phyloP scores from a whole-genome alignment of 768 basidiomycete genomes.

The Pulveroboletus sp. region DNA sequence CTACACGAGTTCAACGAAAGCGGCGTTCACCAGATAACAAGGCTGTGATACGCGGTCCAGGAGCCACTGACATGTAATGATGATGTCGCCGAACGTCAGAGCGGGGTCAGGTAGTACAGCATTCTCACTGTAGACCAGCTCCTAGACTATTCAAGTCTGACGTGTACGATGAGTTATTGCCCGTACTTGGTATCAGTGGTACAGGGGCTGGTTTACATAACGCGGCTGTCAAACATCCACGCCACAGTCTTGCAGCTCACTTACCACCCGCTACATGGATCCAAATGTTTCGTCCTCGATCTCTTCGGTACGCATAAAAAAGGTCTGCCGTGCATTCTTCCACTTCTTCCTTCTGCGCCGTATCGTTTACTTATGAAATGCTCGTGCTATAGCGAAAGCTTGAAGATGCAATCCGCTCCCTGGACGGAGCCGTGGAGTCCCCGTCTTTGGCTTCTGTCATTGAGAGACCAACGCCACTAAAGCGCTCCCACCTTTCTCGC shows the following conservation, averaged over 20 bases:
- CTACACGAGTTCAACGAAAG: too few species aligned
- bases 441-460: conserved; percentile 23
- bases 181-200: too few species aligned
- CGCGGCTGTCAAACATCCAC: not conserved
- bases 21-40: too few species aligned
- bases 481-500: conserved; percentile 49
- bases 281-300: conserved; percentile 6
- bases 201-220: not conserved
- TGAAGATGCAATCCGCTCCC: conserved; percentile 68
- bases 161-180: too few species aligned
- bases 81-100: not conserved
- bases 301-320: conserved; percentile 36
- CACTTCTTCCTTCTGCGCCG: not conserved
- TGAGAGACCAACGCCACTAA: conserved; percentile 40
- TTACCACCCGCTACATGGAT: conserved; percentile 12
- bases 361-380: not conserved
- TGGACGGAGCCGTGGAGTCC: conserved; percentile 60
- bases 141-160: not conserved
- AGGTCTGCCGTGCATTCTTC: conserved; percentile 29
- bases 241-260: not conserved
- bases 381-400: conserved; percentile 58
- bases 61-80: not conserved
- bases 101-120: too few species aligned
- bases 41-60: not conserved
- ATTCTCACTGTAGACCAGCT: not conserved